Evolutionary conservation across 768 basidiomycete genomes (phyloP).

Genomic region (Amyloporia xantha): DNA sequence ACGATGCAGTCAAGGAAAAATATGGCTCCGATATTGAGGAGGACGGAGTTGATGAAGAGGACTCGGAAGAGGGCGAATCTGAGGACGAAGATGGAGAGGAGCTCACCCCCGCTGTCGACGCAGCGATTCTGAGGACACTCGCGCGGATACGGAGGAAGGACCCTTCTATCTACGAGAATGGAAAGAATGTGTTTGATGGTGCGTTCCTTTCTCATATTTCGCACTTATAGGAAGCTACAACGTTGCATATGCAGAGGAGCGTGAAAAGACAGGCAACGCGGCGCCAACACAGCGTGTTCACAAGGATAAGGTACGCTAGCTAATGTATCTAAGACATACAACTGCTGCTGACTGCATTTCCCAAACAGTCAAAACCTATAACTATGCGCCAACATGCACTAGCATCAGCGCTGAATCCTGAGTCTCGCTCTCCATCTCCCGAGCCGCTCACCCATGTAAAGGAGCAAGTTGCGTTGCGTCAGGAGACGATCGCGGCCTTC

Average conservation of each 20-base stretch:
- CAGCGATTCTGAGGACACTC: conserved; percentile 87
- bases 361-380: conserved; percentile 64
- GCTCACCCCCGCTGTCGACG: conserved; percentile 89
- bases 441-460: conserved; percentile 61
- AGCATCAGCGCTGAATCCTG: conserved; percentile 52
- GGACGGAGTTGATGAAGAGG: conserved; percentile 43
- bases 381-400: conserved; percentile 71
- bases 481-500: conserved; percentile 85
- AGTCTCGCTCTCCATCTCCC: conserved; percentile 51
- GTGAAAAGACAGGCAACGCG: conserved; percentile 37
- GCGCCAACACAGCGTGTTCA: conserved; percentile 17
- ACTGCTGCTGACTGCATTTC: background rate
- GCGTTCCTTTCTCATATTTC: conserved; percentile 5
- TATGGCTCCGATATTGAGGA: conserved; percentile 71
- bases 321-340: background rate
- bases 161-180: conserved; percentile 74
- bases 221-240: background rate
- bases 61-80: conserved; percentile 72
- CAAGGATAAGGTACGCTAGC: conserved; percentile 49
- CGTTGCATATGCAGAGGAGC: conserved; percentile 48
- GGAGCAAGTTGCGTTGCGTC: conserved; percentile 68
- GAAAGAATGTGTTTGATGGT: conserved; percentile 78
- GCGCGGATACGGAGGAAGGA: conserved; percentile 78
- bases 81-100: conserved; percentile 96
- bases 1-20: conserved; percentile 71